Percentiles rank a stretch among this genome's conserved stretches.
Evolutionary conservation across 1,284 basidiomycete species (phyloP).

Genomic region (Mycosarcoma mackinlayi): DNA sequence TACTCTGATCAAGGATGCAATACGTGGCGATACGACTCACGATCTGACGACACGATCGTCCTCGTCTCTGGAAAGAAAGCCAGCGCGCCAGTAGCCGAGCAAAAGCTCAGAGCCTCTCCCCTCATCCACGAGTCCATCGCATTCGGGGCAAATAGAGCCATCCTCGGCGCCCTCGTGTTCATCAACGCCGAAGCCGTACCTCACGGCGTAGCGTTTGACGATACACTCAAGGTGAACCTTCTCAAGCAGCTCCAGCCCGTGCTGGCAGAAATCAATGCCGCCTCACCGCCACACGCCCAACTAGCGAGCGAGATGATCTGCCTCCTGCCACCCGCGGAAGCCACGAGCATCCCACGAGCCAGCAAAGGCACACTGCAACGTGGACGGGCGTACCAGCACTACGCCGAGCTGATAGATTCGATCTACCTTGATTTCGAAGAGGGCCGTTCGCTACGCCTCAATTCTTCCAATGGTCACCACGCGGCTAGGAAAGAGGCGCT

Average conservation of each 20-base stretch:
- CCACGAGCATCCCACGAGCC: slow-evolving; percentile 37
- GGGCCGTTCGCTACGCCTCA: slow-evolving; percentile 32
- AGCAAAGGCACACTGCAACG: slow-evolving; percentile 59
- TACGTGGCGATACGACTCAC: slow-evolving; percentile 46
- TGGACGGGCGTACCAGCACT: slow-evolving; percentile 42
- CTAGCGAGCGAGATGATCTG: slow-evolving; percentile 46
- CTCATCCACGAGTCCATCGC: slow-evolving; percentile 50
- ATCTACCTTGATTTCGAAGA: slow-evolving; percentile 51
- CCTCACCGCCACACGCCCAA: slow-evolving; percentile 43
- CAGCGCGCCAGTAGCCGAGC: slow-evolving; percentile 34
- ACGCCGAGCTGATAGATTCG: slow-evolving; percentile 31
- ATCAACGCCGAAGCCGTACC: slow-evolving; percentile 18
- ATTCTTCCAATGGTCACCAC: neutral
- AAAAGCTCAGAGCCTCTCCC: slow-evolving; percentile 19
- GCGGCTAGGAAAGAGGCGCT: slow-evolving; percentile 8
- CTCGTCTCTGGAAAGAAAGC: slow-evolving; percentile 58
- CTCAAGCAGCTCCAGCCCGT: slow-evolving; percentile 28
- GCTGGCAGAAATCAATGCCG: slow-evolving; percentile 29
- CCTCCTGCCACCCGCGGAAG: slow-evolving; percentile 22
- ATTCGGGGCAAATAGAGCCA: slow-evolving; percentile 53
- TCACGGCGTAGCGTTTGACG: slow-evolving; percentile 8
- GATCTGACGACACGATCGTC: slow-evolving; percentile 54
- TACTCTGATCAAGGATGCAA: slow-evolving; percentile 26
- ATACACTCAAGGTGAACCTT: slow-evolving; percentile 12
- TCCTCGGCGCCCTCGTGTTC: slow-evolving; percentile 52